Conservation (phyloP, 345 rosid species). For the Camelina laxa region DNA sequence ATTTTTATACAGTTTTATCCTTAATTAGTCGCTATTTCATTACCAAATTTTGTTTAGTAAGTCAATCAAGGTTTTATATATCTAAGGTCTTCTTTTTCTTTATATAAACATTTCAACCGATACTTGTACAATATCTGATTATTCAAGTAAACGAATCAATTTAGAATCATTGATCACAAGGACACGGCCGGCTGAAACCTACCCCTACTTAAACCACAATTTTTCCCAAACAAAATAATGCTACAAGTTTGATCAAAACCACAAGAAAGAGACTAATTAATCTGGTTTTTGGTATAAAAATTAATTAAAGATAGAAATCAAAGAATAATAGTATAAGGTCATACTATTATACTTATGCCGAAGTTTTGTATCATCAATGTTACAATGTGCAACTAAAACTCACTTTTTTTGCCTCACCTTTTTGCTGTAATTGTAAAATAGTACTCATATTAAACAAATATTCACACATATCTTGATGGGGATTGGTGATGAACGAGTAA, state of each 20-base stretch:
- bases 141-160: slow-evolving; percentile 16
- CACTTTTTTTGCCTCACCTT: not conserved
- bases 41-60: too few species aligned
- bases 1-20: not conserved
- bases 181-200: slow-evolving; percentile 28
- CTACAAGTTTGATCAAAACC: not conserved
- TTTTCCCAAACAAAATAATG: not conserved
- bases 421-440: not conserved
- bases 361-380: not conserved
- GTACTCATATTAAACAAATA: not conserved
- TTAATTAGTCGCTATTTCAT: slow-evolving; percentile 14
- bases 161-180: slow-evolving; percentile 11
- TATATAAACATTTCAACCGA: slow-evolving; percentile 3
- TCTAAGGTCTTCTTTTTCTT: not conserved
- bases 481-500: not conserved
- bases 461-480: not conserved
- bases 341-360: not conserved
- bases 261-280: too few species aligned
- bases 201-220: slow-evolving; percentile 16
- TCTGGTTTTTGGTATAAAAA: too few species aligned
- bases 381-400: not conserved
- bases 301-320: too few species aligned
- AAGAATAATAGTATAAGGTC: not conserved
- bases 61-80: slow-evolving; percentile 33
- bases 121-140: slow-evolving; percentile 1